These are phyloP conservation scores for Taiwanofungus camphoratus DNA, from an alignment of 1,284 basidiomycete species.

Conservation along the genomic window DNA sequence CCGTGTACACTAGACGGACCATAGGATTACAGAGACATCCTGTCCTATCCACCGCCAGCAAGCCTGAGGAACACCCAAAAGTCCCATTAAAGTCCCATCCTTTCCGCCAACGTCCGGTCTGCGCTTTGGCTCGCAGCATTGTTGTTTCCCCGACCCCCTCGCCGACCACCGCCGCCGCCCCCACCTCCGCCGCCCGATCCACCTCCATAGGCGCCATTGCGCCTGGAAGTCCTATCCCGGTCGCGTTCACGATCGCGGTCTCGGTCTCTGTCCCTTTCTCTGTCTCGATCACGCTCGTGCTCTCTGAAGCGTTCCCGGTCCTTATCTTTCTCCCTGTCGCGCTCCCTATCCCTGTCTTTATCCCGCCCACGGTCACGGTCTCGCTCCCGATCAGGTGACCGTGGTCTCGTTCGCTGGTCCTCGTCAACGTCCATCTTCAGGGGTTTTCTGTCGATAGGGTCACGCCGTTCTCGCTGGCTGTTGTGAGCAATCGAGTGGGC, in stretches of 20 bases:
- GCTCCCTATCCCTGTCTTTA: constrained; percentile 27
- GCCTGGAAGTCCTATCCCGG: constrained; percentile 22
- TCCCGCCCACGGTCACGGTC: constrained; percentile 31
- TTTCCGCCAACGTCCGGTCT: constrained; percentile 76
- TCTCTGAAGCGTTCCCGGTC: too few relatives aligned
- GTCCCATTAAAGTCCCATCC: constrained; percentile 56
- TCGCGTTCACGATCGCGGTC: constrained; percentile 24
- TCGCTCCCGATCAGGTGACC: constrained; percentile 28
- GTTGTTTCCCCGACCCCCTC: constrained; percentile 26
- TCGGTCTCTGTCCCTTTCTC: constrained; percentile 29
- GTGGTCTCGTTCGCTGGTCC: constrained; percentile 30
- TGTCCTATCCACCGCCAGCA: constrained; percentile 15
- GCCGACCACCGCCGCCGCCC: constrained; percentile 24
- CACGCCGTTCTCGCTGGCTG: constrained; percentile 33
- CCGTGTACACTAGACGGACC: constrained; percentile 39
- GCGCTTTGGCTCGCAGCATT: constrained; percentile 31
- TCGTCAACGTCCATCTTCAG: constrained; percentile 58
- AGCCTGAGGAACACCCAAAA: constrained; percentile 14
- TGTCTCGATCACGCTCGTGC: constrained; percentile 22
- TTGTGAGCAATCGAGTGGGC: constrained; percentile 22
- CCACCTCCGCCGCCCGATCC: constrained; percentile 18
- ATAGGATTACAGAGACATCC: constrained; percentile 17
- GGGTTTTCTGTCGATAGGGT: constrained; percentile 30
- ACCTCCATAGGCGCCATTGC: constrained; percentile 25
- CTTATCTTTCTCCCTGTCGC: constrained; percentile 31